A percentile compares a stretch with the other conserved stretches of the same genome.
phyloP scores from a whole-genome alignment of 108 stramenopile species.

The Fragilariopsis cylindrus region DNA sequence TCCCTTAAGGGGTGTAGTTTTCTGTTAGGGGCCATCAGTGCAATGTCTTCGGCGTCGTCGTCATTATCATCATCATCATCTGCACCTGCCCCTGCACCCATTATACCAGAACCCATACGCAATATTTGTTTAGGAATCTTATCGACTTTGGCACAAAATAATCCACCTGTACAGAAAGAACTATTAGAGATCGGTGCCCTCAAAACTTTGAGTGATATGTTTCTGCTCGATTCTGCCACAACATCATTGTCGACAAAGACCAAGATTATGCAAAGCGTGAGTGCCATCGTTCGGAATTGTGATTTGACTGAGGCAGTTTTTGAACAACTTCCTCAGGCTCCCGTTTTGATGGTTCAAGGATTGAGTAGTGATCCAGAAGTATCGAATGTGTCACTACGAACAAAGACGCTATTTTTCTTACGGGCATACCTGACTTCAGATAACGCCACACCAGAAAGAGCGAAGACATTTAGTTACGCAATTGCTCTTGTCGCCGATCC shows the following conservation, averaged over 20 bases:
- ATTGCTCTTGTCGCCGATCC: conserved; percentile 41
- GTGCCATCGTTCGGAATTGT: conserved; percentile 65
- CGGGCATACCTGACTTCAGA: conserved; percentile 76
- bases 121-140: conserved; percentile 55
- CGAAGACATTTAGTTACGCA: conserved; percentile 35
- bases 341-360: conserved; percentile 45
- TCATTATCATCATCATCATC: background rate
- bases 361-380: conserved; percentile 27
- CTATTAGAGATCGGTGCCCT: conserved; percentile 68
- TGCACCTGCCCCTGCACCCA: background rate
- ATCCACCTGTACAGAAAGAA: conserved; percentile 81
- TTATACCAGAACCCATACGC: conserved; percentile 57
- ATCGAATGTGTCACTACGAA: conserved; percentile 27
- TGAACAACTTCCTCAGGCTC: conserved; percentile 52
- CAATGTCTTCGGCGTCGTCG: conserved; percentile 6
- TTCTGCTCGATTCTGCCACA: conserved; percentile 28
- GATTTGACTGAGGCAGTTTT: conserved; percentile 66
- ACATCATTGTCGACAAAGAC: conserved; percentile 38
- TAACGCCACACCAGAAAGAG: conserved; percentile 29
- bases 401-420: conserved; percentile 69
- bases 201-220: conserved; percentile 55
- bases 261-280: conserved; percentile 69
- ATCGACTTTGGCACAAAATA: conserved; percentile 77
- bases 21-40: conserved; percentile 65
- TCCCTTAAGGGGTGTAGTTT: conserved; percentile 75